Conservation (phyloP, 2,329 filamentous ascomycete genomes). For the Emergomyces pasteurianus region DNA sequence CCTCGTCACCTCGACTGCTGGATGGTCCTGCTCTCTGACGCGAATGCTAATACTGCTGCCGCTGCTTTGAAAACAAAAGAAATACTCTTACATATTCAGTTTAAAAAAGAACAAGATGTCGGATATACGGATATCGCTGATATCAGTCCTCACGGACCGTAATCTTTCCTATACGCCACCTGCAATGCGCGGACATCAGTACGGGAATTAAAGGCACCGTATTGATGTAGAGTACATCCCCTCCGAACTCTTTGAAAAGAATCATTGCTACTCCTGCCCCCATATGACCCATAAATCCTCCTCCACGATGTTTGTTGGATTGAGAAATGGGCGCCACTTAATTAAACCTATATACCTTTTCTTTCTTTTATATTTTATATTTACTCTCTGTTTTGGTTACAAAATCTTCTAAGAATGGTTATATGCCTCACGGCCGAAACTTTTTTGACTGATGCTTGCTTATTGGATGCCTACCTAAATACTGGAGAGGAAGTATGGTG, state of each 20-base stretch:
- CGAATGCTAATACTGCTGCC: constrained; percentile 1
- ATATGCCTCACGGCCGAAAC: constrained; percentile 17
- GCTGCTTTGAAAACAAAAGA: constrained; percentile 5
- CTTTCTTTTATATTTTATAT: constrained; percentile 8
- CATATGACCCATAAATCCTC: neutral
- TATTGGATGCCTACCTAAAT: neutral
- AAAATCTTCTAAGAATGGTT: constrained; percentile 13
- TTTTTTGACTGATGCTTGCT: constrained; percentile 1
- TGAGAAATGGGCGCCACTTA: neutral
- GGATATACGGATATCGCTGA: constrained; percentile 15
- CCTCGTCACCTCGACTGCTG: constrained; percentile 10
- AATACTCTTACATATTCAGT: neutral
- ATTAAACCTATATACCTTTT: constrained; percentile 3
- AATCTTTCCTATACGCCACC: neutral
- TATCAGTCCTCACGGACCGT: constrained; percentile 25
- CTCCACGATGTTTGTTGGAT: neutral
- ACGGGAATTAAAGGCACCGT: neutral
- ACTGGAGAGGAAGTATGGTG: neutral
- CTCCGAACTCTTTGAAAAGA: neutral
- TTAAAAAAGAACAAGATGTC: neutral
- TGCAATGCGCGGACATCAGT: neutral
- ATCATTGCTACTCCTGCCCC: neutral
- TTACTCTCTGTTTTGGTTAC: constrained; percentile 3
- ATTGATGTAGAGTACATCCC: neutral
- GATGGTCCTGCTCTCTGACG: constrained; percentile 12